Conservation (phyloP, 305 asterid species). For the Ilex paraguariensis region DNA sequence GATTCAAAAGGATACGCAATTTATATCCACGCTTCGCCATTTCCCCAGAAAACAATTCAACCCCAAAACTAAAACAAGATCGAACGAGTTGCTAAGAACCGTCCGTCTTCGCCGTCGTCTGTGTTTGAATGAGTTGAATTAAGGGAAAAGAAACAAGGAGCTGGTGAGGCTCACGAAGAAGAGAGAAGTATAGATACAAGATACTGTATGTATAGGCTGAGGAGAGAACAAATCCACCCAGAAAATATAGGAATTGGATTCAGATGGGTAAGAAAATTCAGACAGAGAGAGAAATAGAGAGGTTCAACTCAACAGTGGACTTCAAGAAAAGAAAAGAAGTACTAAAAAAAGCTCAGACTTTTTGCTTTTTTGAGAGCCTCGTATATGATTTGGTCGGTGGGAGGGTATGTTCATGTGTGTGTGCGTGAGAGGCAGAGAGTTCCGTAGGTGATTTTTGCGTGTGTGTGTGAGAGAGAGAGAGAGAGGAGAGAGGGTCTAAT, state of each 20-base stretch:
- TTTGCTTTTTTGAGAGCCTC: not conserved
- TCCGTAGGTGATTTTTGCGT: too few relatives aligned
- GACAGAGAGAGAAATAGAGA: not conserved
- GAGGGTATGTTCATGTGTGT: too few relatives aligned
- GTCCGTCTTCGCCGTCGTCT: not conserved
- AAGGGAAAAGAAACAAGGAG: too few relatives aligned
- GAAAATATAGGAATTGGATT: not conserved
- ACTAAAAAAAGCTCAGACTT: not conserved
- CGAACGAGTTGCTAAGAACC: not conserved
- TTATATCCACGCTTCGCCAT: conserved; percentile 96
- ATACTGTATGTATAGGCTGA: not conserved
- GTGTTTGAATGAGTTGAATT: not conserved
- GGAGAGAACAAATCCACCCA: not conserved
- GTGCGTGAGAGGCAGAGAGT: too few relatives aligned
- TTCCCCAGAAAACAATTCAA: conserved; percentile 7
- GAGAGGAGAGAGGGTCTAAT: not conserved
- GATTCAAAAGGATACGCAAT: conserved; percentile 75
- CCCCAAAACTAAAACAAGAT: not conserved
- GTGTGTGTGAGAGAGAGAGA: not conserved
- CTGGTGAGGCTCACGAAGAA: not conserved
- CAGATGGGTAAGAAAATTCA: not conserved
- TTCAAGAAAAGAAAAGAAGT: not conserved
- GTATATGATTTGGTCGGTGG: not conserved
- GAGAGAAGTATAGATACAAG: not conserved
- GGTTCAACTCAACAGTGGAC: not conserved